Conservation (phyloP, 768 basidiomycete species). For the Daedalea quercina region DNA sequence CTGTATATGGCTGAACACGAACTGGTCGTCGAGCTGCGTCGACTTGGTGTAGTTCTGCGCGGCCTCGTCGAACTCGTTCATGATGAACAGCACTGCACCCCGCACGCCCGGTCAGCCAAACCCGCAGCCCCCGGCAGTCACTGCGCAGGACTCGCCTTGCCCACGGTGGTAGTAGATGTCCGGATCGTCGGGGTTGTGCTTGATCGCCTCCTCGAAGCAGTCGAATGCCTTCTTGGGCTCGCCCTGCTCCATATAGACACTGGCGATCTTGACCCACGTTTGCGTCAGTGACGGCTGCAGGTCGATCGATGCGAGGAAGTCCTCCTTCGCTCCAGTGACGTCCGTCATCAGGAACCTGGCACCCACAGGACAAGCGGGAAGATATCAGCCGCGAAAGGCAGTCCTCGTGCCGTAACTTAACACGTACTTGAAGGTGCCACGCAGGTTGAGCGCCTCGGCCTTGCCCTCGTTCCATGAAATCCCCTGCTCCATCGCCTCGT, state of each 20-base stretch:
- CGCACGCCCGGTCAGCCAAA: background rate
- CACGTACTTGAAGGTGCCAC: conserved; percentile 91
- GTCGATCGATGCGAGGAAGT: conserved; percentile 71
- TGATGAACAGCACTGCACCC: conserved; percentile 81
- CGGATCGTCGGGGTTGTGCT: conserved; percentile 75
- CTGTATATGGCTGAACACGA: conserved; percentile 97
- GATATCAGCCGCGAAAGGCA: background rate
- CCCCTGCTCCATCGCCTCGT: conserved; percentile 84
- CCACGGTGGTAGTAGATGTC: conserved; percentile 99
- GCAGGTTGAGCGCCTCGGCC: conserved; percentile 86
- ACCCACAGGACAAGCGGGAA: background rate
- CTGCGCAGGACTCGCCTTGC: conserved; percentile 54
- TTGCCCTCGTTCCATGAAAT: conserved; percentile 68
- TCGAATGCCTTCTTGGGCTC: conserved; percentile 77
- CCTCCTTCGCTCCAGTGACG: conserved; percentile 72
- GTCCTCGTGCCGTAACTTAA: background rate
- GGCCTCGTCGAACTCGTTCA: conserved; percentile 81
- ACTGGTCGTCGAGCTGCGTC: conserved; percentile 75
- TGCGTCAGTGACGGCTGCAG: conserved; percentile 71
- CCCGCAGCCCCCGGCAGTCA: background rate
- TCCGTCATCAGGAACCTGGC: conserved; percentile 84
- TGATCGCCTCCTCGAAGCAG: conserved; percentile 86
- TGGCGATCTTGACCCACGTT: conserved; percentile 92
- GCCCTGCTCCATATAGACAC: conserved; percentile 94
- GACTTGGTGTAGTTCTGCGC: conserved; percentile 90